A percentile compares a stretch with the other conserved stretches of the same genome.
Conservation (phyloP, 805 yeast genomes). For the Metschnikowia gruessii region DNA sequence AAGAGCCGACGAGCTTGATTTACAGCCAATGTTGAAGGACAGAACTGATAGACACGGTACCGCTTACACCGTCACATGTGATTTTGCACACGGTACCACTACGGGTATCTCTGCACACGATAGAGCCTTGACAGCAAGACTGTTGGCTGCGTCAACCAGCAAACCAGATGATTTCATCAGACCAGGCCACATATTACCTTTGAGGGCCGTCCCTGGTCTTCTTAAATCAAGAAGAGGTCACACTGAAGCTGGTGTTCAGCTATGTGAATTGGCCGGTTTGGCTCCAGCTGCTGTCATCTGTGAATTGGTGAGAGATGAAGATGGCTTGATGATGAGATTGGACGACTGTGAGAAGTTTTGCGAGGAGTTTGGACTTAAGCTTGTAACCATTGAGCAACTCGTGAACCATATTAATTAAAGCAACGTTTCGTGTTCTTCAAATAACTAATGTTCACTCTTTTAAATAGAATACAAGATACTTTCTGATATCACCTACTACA, state of each 20-base stretch:
- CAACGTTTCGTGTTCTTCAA: background rate
- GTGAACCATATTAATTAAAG: constrained; percentile 45
- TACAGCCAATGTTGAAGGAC: constrained; percentile 71
- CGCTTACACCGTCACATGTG: constrained; percentile 93
- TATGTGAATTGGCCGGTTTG: constrained; percentile 71
- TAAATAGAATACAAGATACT: background rate
- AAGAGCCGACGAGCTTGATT: constrained; percentile 74
- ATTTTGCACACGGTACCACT: constrained; percentile 82
- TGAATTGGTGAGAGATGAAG: constrained; percentile 88
- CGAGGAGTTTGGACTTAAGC: constrained; percentile 55
- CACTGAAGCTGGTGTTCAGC: constrained; percentile 94
- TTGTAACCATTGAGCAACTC: constrained; percentile 76
- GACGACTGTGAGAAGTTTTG: constrained; percentile 79
- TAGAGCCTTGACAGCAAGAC: constrained; percentile 76
- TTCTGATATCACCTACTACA: background rate
- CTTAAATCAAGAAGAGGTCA: constrained; percentile 85
- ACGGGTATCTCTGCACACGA: constrained; percentile 97
- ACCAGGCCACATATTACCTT: constrained; percentile 94
- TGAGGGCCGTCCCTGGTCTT: constrained; percentile 86
- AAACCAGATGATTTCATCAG: constrained; percentile 67
- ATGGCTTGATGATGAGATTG: constrained; percentile 93
- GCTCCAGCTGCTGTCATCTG: constrained; percentile 90
- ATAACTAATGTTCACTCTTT: background rate
- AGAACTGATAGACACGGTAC: constrained; percentile 85
- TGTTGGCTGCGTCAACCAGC: constrained; percentile 60